These are phyloP conservation scores for Thalia dealbata DNA, from an alignment of 176 grass and related monocot species.

Conservation along the genomic window DNA sequence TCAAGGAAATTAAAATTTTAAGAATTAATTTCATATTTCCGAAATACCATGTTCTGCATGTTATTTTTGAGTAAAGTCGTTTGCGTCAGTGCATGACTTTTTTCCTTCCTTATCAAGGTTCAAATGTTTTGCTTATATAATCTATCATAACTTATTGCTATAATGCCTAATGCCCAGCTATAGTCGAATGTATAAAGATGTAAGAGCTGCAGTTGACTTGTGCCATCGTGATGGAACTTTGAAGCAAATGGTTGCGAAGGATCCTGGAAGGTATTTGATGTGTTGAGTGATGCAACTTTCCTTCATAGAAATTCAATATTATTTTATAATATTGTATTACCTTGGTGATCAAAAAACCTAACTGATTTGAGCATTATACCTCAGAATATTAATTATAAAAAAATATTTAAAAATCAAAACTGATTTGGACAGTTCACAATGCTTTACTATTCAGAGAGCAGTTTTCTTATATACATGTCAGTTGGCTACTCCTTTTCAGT, in stretches of 20 bases:
- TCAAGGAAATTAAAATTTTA: no score
- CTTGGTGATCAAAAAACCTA: neutral
- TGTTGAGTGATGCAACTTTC: neutral
- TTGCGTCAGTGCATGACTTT: no score
- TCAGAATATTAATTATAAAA: neutral
- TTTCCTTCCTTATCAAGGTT: no score
- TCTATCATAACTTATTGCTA: slow-evolving; percentile 6
- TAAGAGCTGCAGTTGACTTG: slow-evolving; percentile 88
- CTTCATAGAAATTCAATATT: neutral
- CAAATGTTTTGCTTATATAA: no score
- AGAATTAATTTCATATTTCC: no score
- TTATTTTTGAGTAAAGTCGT: no score
- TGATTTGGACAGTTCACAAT: neutral
- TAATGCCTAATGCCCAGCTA: slow-evolving; percentile 63
- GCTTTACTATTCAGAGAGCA: neutral
- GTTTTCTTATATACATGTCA: neutral
- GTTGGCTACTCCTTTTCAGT: neutral
- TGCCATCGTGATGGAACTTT: slow-evolving; percentile 97
- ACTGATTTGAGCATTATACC: neutral
- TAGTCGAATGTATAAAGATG: slow-evolving; percentile 76
- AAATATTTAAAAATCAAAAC: no score
- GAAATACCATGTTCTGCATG: no score
- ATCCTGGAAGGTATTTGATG: slow-evolving; percentile 65
- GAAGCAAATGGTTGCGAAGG: slow-evolving; percentile 82
- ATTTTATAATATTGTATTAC: neutral